Evolutionary conservation across 345 rosid species (phyloP).

Genomic region (Cardamine chenopodiifolia): DNA sequence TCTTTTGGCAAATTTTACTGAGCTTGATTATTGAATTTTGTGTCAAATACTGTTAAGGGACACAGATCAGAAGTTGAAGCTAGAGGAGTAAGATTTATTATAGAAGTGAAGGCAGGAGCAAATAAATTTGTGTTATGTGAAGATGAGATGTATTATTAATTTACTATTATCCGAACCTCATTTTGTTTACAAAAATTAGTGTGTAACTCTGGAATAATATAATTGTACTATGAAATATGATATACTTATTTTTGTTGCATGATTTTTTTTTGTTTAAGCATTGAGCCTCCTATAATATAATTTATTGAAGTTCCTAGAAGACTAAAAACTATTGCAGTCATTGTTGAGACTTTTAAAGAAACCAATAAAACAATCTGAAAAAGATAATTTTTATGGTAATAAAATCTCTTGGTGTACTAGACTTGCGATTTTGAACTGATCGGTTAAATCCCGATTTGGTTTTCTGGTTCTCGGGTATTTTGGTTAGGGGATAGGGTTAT

Average conservation of each 20-base stretch:
- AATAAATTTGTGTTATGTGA: conserved; percentile 5
- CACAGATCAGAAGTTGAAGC: neutral
- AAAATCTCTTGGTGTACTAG: too few species aligned
- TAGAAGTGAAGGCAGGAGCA: conserved; percentile 18
- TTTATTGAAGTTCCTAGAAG: neutral
- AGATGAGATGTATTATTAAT: conserved; percentile 13
- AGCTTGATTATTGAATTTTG: neutral
- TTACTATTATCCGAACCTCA: neutral
- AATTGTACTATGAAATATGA: neutral
- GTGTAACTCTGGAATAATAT: conserved; percentile 4
- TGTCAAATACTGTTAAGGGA: neutral
- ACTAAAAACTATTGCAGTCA: neutral
- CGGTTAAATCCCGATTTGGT: too few species aligned
- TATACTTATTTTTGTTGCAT: neutral
- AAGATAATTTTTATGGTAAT: too few species aligned
- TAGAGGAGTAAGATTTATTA: conserved; percentile 11
- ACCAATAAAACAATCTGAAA: neutral
- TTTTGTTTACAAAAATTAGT: conserved; percentile 16
- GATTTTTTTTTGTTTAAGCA: neutral
- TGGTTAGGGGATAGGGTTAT: too few species aligned
- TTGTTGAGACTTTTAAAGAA: too few species aligned
- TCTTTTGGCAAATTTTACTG: neutral
- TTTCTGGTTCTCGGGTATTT: too few species aligned
- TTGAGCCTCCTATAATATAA: too few species aligned
- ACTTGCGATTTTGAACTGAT: too few species aligned